Evolutionary conservation across 2,329 filamentous ascomycete genomes (phyloP), one percentile per base, ranked within the genome.

Genomic region (Fusarium praegraminearum): DNA sequence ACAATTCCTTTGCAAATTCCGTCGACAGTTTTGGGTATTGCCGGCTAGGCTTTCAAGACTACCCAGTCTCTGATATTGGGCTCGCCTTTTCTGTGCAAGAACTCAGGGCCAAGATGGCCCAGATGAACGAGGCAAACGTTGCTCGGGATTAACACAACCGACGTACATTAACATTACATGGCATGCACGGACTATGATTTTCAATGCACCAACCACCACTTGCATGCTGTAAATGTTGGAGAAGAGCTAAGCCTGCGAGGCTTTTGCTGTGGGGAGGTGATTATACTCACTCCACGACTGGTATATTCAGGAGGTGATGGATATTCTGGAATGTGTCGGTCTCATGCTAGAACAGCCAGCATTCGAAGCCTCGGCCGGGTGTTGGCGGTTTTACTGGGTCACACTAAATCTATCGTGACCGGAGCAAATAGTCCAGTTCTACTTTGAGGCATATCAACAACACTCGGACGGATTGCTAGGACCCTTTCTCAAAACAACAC

Each of bases 111-210:
- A 56, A 38, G 36, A 66, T 50, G 45, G 20, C 18, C 51, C 53
- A 45, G 32, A 38, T 47, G 50, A 53, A 57, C 45, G 55, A 61
- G 49, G 57, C 30, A 44, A 57, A 20, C 54, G 49, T 49, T 52
- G 56, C 41, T 60, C 58, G 58, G 70, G 55, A 51, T 59, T 57
- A 55, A 54, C 41, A 30, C 36, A 55, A 53, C 44, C 50, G 44
- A 56, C 41, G 32, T 43, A 16, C 49, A 52, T 52, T 30, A 12
- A 16, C 49, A 52, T 52, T 30, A 12, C 28, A 30, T 52, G 65
- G 65, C 50, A 50, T 64, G 72, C 72, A 74, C 65, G 62, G 70
- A 59, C 67, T 57, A 62, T 47, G 49, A 58, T 71, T 61, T 68
- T 61, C 53, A 70, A 73, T 62, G 71, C 69, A 55, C 58, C 58